Base-by-base conservation (phyloP, 2,329 filamentous ascomycete genomes). In the Nemania serpens region DNA sequence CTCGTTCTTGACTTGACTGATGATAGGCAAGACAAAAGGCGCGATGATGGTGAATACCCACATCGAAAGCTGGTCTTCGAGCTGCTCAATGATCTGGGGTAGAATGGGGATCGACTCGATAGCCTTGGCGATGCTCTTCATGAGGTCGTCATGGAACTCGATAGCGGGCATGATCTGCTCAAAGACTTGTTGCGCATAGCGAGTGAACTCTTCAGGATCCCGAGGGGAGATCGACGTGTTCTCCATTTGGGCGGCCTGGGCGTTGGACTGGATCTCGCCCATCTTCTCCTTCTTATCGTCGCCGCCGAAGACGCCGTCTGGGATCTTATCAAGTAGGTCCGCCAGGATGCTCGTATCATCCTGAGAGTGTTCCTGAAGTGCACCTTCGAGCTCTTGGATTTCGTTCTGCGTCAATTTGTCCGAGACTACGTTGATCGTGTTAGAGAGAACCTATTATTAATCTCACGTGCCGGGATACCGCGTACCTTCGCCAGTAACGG, bases 41-140 rank as follows among this genome's bases (percentile, higher is more conserved):
- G 93, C 93, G 67, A 97, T 86, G 57, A 97, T 83, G n/a, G 89
- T 91, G 77, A 97, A 97, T 61, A 96, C 91, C 75, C 96, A 97
- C 69, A 94, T 78, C 55, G 90, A 95, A 65, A 97, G 83, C 76
- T 96, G 90, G 63, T 96, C 91, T 75, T 94, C 89, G 15, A 97
- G 78, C 74, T 96, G 87, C 77, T 96, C 92, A 58, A 97, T 84
- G 43, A 97, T 81, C 68, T 96, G 89, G 55, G 91, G 91, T 17
- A 97, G 80, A 41, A 96, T 82, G 0, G 93, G 93, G 42, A 97
- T 93, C 67, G 91, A 88, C 75, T 96, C 91, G 61, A 97, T 88
- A 12, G 91, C 88, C 69, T 89, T 81, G 48, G 86, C 85, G 70
- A 97, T 93, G 53, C 78, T 79, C 78, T 94, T 88, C 83, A 97